A percentile compares a stretch with the other conserved stretches of the same genome.
phyloP scores from a whole-genome alignment of 805 yeast species.

The Yarrowia sp. region DNA sequence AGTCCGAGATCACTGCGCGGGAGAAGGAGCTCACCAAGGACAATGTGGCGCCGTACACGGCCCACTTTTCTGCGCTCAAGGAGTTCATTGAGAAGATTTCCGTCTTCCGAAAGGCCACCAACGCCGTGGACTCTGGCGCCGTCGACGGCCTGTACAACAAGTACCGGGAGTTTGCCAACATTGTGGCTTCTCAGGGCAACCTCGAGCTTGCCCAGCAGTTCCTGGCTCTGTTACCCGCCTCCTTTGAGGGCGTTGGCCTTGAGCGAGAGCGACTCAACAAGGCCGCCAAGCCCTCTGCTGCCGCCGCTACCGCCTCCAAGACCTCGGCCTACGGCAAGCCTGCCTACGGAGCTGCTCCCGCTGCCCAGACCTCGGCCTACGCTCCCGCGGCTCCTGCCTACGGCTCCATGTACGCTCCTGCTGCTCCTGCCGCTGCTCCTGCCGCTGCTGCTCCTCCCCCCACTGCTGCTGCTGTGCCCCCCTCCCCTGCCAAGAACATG shows the following conservation, averaged over 20 bases:
- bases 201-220: constrained; percentile 75
- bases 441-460: constrained; percentile 3
- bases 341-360: constrained; percentile 24
- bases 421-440: constrained; percentile 29
- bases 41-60: constrained; percentile 65
- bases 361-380: constrained; percentile 27
- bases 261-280: constrained; percentile 78
- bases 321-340: constrained; percentile 23
- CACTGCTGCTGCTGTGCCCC: constrained; percentile 13
- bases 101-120: constrained; percentile 57
- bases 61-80: constrained; percentile 77
- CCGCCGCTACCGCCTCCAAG: constrained; percentile 28
- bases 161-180: constrained; percentile 76
- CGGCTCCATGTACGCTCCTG: constrained; percentile 26
- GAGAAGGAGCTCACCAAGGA: constrained; percentile 43
- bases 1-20: constrained; percentile 58
- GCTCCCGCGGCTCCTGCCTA: constrained; percentile 20
- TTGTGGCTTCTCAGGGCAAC: constrained; percentile 78
- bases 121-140: constrained; percentile 30
- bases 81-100: constrained; percentile 82
- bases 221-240: constrained; percentile 68
- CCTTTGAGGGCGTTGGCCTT: constrained; percentile 68
- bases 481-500: constrained; percentile 28
- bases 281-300: constrained; percentile 50
- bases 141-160: constrained; percentile 49